Conservation (phyloP, 2,329 filamentous ascomycete species). For the Trichoderma oligosporum region DNA sequence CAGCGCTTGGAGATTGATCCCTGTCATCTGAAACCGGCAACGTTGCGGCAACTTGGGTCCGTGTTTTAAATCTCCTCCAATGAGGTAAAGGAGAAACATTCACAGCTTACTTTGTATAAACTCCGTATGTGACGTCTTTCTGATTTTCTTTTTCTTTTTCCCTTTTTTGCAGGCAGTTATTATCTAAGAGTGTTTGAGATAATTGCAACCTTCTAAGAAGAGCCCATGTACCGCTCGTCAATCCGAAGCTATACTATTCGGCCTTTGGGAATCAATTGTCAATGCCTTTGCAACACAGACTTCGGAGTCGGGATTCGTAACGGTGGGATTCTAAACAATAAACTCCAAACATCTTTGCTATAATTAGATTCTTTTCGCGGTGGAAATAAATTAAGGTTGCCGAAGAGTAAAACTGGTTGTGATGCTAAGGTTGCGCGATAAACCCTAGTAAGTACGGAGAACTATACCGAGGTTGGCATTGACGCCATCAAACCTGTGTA, state of each 20-base stretch:
- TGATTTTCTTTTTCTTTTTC: neutral
- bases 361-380: no score
- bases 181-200: neutral
- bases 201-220: conserved; percentile 1
- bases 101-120: neutral
- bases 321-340: no score
- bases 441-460: no score
- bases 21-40: conserved; percentile 12
- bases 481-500: no score
- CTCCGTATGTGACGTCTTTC: neutral
- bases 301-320: neutral
- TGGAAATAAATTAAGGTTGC: no score
- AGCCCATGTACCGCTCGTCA: neutral
- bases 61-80: neutral
- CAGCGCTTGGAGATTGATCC: conserved; percentile 1
- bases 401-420: no score
- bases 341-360: no score
- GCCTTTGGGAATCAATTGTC: neutral
- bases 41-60: conserved; percentile 10
- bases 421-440: no score
- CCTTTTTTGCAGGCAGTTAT: neutral
- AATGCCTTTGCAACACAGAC: neutral
- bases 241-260: neutral
- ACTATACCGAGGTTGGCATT: no score
- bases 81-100: neutral